Percentiles rank a stretch among this genome's conserved stretches.
Evolutionary conservation across 371 early-diverging fungal genomes (phyloP).

Genomic region (Phascolomyces articulosus): DNA sequence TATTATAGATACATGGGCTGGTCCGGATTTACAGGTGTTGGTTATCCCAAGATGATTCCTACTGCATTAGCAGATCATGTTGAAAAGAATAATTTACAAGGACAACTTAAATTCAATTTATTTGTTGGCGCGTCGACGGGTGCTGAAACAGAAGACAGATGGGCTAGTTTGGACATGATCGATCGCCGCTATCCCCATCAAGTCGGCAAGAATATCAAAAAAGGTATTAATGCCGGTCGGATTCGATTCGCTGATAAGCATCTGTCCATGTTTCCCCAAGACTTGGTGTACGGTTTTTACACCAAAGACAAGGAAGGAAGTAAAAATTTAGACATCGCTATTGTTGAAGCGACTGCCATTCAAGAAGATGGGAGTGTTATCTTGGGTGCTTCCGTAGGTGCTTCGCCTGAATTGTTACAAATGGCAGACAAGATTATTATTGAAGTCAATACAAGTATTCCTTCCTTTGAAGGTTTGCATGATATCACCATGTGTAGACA

Average conservation of each 20-base stretch:
- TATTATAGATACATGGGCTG: slow-evolving; percentile 52
- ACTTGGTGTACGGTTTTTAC: slow-evolving; percentile 51
- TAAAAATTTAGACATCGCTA: slow-evolving; percentile 47
- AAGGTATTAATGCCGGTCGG: slow-evolving; percentile 55
- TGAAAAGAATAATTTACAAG: slow-evolving; percentile 54
- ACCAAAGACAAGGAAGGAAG: slow-evolving; percentile 50
- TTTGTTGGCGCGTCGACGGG: slow-evolving; percentile 57
- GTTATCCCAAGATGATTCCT: slow-evolving; percentile 59
- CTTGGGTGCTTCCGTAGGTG: slow-evolving; percentile 59
- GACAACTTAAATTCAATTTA: slow-evolving; percentile 56
- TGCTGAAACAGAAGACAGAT: slow-evolving; percentile 55
- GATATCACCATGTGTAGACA: slow-evolving; percentile 43
- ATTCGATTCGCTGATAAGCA: slow-evolving; percentile 64
- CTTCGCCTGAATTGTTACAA: slow-evolving; percentile 56
- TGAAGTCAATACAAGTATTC: slow-evolving; percentile 58
- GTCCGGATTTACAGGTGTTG: slow-evolving; percentile 60
- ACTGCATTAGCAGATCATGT: slow-evolving; percentile 54
- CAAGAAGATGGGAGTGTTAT: slow-evolving; percentile 58
- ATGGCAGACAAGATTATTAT: slow-evolving; percentile 58
- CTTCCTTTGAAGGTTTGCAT: slow-evolving; percentile 58
- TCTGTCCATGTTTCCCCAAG: slow-evolving; percentile 60
- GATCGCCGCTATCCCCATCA: slow-evolving; percentile 62
- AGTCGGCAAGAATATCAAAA: slow-evolving; percentile 55
- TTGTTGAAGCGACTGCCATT: slow-evolving; percentile 61
- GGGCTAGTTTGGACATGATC: slow-evolving; percentile 54